A percentile compares a stretch with the other conserved stretches of the same genome.
Conservation (phyloP, 2,329 filamentous ascomycete species). For the Chlorencoelia australis region DNA sequence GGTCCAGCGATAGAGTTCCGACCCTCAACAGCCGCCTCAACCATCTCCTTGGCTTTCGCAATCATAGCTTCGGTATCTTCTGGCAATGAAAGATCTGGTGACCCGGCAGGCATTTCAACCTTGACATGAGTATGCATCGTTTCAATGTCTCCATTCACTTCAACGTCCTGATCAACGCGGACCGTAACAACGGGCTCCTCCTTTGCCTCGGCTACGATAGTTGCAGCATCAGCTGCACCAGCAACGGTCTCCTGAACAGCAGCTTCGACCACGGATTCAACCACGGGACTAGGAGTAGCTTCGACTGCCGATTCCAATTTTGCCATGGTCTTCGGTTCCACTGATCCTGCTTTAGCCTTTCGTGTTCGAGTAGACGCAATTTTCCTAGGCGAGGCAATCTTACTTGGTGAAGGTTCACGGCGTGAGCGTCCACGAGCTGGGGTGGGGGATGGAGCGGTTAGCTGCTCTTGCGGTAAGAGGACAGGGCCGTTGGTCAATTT, state of each 20-base stretch:
- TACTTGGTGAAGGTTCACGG: conserved; percentile 47
- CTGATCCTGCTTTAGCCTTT: conserved; percentile 39
- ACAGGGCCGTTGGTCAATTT: background rate
- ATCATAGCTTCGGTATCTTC: conserved; percentile 79
- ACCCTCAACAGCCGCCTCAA: conserved; percentile 52
- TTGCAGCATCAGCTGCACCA: background rate
- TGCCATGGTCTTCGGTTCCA: conserved; percentile 19
- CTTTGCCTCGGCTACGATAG: conserved; percentile 9
- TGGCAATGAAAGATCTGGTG: conserved; percentile 58
- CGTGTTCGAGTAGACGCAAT: conserved; percentile 24
- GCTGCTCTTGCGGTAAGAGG: background rate
- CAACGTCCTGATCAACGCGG: conserved; percentile 55
- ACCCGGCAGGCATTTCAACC: conserved; percentile 61
- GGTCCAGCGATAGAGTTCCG: conserved; percentile 40
- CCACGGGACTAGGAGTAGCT: conserved; percentile 38
- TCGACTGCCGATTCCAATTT: conserved; percentile 36
- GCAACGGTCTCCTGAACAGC: background rate
- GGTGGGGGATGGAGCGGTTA: conserved; percentile 23
- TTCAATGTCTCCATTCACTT: conserved; percentile 47
- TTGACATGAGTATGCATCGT: conserved; percentile 64
- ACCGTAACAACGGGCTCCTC: conserved; percentile 53
- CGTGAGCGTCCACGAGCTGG: conserved; percentile 35
- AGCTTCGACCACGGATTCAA: conserved; percentile 33
- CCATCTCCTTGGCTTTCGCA: conserved; percentile 78
- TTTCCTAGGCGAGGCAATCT: conserved; percentile 38